Conservation (phyloP, 2,329 filamentous ascomycete genomes). For the Myrmaecium sp. region DNA sequence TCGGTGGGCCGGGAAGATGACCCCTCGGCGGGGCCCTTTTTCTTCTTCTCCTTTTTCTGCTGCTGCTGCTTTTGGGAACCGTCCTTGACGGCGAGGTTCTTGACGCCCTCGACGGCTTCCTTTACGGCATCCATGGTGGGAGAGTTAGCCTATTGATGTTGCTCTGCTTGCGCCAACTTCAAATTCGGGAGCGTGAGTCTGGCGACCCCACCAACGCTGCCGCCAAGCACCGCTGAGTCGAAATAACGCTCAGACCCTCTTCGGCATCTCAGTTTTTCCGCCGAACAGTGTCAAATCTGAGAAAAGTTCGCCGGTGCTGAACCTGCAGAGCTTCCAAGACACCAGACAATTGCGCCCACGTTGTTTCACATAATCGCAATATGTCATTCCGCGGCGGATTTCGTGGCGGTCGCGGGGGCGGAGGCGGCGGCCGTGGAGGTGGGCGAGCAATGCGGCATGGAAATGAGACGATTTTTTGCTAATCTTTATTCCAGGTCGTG, state of each 20-base stretch:
- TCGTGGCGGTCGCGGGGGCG: constrained; percentile 33
- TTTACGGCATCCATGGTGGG: constrained; percentile 33
- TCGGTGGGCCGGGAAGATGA: constrained; percentile 28
- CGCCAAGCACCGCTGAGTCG: constrained; percentile 1
- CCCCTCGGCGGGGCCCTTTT: constrained; percentile 13
- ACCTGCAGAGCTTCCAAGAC: constrained; percentile 3
- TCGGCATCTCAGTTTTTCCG: background rate
- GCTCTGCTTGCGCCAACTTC: constrained; percentile 2
- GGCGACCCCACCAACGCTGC: constrained; percentile 1
- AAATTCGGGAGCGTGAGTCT: constrained; percentile 7
- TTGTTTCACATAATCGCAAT: constrained; percentile 13
- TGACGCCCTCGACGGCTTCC: constrained; percentile 38
- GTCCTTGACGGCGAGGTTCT: constrained; percentile 37
- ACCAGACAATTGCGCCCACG: constrained; percentile 10
- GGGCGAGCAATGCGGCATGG: constrained; percentile 5
- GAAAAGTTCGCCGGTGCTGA: constrained; percentile 3
- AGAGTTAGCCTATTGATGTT: constrained; percentile 6
- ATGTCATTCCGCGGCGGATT: constrained; percentile 48
- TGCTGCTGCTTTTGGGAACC: constrained; percentile 8
- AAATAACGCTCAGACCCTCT: background rate
- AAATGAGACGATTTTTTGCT: constrained; percentile 2
- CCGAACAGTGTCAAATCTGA: no score
- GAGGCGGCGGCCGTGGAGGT: constrained; percentile 37
- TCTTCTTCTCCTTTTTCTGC: constrained; percentile 21
- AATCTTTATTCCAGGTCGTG: constrained; percentile 18